Base-by-base conservation (phyloP, 768 basidiomycete species). In the Pulveroboletus sp. region DNA sequence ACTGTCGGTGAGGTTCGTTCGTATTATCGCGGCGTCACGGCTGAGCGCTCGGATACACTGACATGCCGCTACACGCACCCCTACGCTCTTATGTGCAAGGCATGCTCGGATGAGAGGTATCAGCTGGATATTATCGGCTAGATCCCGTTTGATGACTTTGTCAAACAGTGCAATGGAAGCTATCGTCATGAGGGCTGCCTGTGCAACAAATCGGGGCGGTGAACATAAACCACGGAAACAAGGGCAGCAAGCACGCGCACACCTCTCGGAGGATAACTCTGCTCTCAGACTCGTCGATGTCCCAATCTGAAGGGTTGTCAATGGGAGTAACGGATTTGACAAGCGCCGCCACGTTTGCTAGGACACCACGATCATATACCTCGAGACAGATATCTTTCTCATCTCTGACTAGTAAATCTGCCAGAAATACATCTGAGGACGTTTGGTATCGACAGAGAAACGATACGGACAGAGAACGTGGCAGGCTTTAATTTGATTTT, bases 1-100 rank as follows among this genome's bases (percentile, higher is more conserved):
- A 30, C 79, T 82, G 59, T 97, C 93, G 3, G 91, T 80, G 15
- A 97, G 76, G 51, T 82, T 90, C 31, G 93, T 96, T 28, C 91
- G 73, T 28, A 94, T 72, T 9, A 93, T 85, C 0, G 83, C 78
- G 2, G 94, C 83, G 8, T 83, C 84, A 21, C 95, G 78, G 36
- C 83, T 82, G 35, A 98, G 73, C 0, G 88, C 86, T 14, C 93
- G 75, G 1, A 91, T 77, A 56, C 86, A 87, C 58, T 95, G 93
- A 59, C 90, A 93, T 0, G 89, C 88, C 0, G 89, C 90, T 39
- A 88, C 89, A 6, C 93, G 81, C 3, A 94, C 85, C 1, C 88
- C 89, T 14, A 83, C 73, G 49, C 85, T 78, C 0, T 73, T 76
- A 47, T 89, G 83, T 0, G 73, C 55, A 8, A 93, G 74, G 11